These are phyloP conservation scores for Tetradesmus obliquus DNA, from an alignment of 139 green algal species.

Conservation along the genomic window DNA sequence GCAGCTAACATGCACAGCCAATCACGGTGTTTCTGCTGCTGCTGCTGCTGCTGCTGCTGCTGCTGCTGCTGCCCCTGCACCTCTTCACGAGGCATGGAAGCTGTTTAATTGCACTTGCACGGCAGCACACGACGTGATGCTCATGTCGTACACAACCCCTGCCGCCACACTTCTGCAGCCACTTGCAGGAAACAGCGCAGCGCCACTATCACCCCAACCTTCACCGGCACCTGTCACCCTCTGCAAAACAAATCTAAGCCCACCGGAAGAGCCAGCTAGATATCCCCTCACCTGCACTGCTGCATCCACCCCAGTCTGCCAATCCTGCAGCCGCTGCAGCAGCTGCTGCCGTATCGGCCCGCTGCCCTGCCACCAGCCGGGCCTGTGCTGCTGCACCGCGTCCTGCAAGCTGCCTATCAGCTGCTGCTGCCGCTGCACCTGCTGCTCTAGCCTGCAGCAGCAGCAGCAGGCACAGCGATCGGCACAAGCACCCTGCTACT, in stretches of 20 bases:
- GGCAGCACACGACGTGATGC: too few relatives aligned
- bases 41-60: not conserved
- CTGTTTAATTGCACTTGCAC: too few relatives aligned
- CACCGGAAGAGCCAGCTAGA: not conserved
- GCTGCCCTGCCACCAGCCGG: constrained; percentile 6
- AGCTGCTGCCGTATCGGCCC: not conserved
- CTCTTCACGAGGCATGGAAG: too few relatives aligned
- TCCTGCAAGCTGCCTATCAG: not conserved
- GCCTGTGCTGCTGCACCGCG: constrained; percentile 3
- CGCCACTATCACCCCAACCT: not conserved
- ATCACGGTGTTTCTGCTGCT: not conserved
- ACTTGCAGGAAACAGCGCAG: not conserved
- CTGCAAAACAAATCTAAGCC: too few relatives aligned
- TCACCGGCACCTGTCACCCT: too few relatives aligned
- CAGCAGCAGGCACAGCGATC: not conserved
- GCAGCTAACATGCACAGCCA: not conserved
- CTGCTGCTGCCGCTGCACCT: constrained; percentile 26
- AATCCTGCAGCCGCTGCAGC: constrained; percentile 11
- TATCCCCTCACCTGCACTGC: not conserved
- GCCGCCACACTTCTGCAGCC: too few relatives aligned
- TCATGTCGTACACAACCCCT: too few relatives aligned
- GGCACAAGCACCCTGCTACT: too few relatives aligned
- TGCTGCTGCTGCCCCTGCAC: constrained; percentile 2
- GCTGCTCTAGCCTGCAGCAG: not conserved
- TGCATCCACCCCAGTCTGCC: not conserved